These are phyloP conservation scores for Alternaria panax DNA, from an alignment of 2,329 filamentous ascomycete species.

Conservation along the genomic window DNA sequence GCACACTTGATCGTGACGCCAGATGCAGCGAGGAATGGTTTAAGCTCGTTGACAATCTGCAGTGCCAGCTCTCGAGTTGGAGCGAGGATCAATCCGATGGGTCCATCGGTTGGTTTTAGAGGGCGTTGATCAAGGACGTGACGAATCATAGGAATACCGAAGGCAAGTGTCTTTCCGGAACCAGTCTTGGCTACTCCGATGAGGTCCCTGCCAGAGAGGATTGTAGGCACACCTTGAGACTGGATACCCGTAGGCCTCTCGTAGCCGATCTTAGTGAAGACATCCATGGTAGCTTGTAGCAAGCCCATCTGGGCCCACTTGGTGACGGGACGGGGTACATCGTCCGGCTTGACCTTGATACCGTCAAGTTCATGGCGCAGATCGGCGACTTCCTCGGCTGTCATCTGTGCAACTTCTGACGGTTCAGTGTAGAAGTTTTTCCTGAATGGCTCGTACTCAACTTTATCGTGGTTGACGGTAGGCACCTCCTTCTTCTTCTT, in stretches of 20 bases:
- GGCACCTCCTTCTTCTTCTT: constrained; percentile 98
- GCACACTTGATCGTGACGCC: constrained; percentile 87
- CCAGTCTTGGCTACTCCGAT: constrained; percentile 97
- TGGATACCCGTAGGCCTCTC: constrained; percentile 93
- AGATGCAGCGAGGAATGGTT: constrained; percentile 88
- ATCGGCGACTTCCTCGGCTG: constrained; percentile 81
- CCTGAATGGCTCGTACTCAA: constrained; percentile 83
- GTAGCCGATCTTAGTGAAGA: constrained; percentile 81
- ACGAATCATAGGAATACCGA: constrained; percentile 94
- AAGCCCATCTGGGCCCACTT: constrained; percentile 97
- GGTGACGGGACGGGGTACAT: constrained; percentile 90
- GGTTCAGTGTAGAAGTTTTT: constrained; percentile 97
- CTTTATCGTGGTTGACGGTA: constrained; percentile 81
- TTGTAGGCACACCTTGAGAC: constrained; percentile 89
- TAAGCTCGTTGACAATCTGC: constrained; percentile 94
- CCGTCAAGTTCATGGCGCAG: constrained; percentile 89
- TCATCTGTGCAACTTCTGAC: constrained; percentile 80
- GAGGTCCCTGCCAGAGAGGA: constrained; percentile 95
- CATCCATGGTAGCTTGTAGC: constrained; percentile 83
- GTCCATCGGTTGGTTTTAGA: constrained; percentile 83
- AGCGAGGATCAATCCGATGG: constrained; percentile 87
- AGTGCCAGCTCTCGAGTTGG: constrained; percentile 92
- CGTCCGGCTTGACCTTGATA: constrained; percentile 79
- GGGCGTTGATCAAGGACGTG: constrained; percentile 94
- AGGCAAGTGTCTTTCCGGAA: constrained; percentile 96